A percentile compares a stretch with the other conserved stretches of the same genome.
Evolutionary conservation across 2,329 filamentous ascomycete genomes (phyloP).

Genomic region (Epichloe sibirici): DNA sequence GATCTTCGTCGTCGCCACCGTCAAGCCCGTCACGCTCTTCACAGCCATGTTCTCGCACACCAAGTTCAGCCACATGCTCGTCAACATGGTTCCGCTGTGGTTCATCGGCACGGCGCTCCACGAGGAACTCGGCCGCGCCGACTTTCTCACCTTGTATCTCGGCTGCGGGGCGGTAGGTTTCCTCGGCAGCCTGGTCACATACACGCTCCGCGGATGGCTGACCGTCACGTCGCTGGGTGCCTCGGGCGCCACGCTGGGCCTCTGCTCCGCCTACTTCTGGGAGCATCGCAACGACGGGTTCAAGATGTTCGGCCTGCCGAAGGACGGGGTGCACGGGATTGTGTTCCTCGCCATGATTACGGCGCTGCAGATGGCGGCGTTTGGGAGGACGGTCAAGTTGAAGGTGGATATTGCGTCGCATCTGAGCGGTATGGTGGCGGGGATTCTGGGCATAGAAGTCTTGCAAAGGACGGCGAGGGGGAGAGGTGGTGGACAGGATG

Average conservation of each 20-base stretch:
- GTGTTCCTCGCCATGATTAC: conserved; percentile 39
- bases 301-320: conserved; percentile 43
- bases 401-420: conserved; percentile 41
- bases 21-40: conserved; percentile 48
- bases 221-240: conserved; percentile 49
- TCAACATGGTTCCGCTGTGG: conserved; percentile 55
- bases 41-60: conserved; percentile 61
- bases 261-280: conserved; percentile 51
- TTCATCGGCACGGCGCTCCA: conserved; percentile 55
- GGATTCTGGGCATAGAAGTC: conserved; percentile 28
- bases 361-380: conserved; percentile 35
- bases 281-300: conserved; percentile 43
- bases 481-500: conserved; percentile 6
- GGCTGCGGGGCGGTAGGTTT: conserved; percentile 45
- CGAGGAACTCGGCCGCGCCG: conserved; percentile 56
- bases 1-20: conserved; percentile 50
- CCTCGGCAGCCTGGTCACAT: conserved; percentile 41
- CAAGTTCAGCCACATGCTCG: conserved; percentile 41
- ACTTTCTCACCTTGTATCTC: conserved; percentile 57
- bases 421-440: conserved; percentile 37
- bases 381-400: conserved; percentile 29
- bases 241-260: conserved; percentile 50
- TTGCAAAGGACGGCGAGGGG: conserved; percentile 14
- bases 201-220: conserved; percentile 34
- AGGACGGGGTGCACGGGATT: conserved; percentile 44